Percentiles rank a stretch among this genome's conserved stretches.
Evolutionary conservation across 2,329 filamentous ascomycete species (phyloP).

Genomic region (Diaporthe sp.): DNA sequence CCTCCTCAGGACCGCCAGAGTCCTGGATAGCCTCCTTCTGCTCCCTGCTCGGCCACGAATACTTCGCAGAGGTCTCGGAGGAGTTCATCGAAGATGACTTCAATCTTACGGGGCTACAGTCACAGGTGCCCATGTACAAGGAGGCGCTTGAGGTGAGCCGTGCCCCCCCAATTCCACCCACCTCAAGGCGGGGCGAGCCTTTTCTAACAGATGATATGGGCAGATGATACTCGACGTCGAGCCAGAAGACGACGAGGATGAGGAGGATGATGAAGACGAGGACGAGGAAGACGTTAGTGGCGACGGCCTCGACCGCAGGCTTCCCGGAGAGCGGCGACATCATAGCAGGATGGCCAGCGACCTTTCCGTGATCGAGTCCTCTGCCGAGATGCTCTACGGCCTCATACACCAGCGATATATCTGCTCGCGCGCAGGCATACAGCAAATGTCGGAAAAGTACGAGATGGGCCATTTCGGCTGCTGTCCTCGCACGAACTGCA

Average conservation of each 20-base stretch:
- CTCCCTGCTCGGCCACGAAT: constrained; percentile 94
- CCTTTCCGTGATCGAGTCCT: constrained; percentile 94
- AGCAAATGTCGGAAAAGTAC: constrained; percentile 99
- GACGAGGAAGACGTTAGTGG: constrained; percentile 80
- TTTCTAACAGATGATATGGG: constrained; percentile 2
- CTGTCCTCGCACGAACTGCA: constrained; percentile 95
- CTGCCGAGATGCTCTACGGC: constrained; percentile 97
- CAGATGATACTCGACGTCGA: constrained; percentile 98
- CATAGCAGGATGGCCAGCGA: constrained; percentile 90
- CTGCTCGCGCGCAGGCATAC: constrained; percentile 94
- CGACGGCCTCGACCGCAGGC: constrained; percentile 69
- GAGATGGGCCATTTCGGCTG: constrained; percentile 95
- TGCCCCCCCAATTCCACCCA: neutral
- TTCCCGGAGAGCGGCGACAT: constrained; percentile 78
- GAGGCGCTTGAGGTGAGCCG: constrained; percentile 85
- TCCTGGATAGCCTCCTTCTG: constrained; percentile 99
- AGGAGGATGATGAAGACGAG: constrained; percentile 85
- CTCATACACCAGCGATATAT: constrained; percentile 99
- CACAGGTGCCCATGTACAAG: constrained; percentile 98
- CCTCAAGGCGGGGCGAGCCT: constrained; percentile 43
- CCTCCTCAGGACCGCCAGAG: constrained; percentile 76
- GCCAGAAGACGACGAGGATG: constrained; percentile 92
- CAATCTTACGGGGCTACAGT: constrained; percentile 95
- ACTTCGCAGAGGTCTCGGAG: constrained; percentile 98
- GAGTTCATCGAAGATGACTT: constrained; percentile 99